Evolutionary conservation across 2,329 filamentous ascomycete genomes (phyloP).

Genomic region (Scedosporium boydii): DNA sequence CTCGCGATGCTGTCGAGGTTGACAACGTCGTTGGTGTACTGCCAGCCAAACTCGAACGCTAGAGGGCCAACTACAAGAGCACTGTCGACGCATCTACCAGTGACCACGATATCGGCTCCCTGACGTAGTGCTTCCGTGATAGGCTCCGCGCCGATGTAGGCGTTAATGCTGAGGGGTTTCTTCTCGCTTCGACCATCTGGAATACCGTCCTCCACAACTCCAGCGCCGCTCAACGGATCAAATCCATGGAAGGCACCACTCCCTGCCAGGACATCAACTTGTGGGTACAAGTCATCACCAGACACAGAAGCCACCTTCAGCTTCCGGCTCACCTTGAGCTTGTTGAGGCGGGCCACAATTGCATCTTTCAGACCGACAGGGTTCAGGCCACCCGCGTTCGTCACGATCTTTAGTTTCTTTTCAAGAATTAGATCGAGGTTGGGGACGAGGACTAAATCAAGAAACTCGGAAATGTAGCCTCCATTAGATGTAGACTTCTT

Average conservation of each 20-base stretch:
- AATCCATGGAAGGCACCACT: background rate
- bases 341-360: background rate
- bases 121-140: background rate
- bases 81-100: conserved; percentile 6
- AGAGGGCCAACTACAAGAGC: conserved; percentile 1
- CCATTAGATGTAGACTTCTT: too few species aligned
- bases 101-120: conserved; percentile 4
- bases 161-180: background rate
- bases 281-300: background rate
- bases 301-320: background rate
- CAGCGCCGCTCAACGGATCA: conserved; percentile 2
- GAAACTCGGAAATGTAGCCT: conserved; percentile 4
- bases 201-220: background rate
- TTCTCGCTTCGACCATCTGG: background rate
- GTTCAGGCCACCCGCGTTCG: conserved; percentile 5
- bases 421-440: background rate
- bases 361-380: conserved; percentile 3
- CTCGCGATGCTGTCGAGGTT: conserved; percentile 1
- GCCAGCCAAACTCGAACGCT: conserved; percentile 1
- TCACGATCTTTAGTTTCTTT: conserved; percentile 3
- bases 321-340: background rate
- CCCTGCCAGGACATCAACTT: background rate
- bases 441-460: background rate
- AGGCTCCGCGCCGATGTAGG: conserved; percentile 3
- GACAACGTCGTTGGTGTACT: background rate